Evolutionary conservation across 192 early-diverging fungal species (phyloP), one percentile per base, ranked within the genome.

Genomic region (Coemansia aciculifera): DNA sequence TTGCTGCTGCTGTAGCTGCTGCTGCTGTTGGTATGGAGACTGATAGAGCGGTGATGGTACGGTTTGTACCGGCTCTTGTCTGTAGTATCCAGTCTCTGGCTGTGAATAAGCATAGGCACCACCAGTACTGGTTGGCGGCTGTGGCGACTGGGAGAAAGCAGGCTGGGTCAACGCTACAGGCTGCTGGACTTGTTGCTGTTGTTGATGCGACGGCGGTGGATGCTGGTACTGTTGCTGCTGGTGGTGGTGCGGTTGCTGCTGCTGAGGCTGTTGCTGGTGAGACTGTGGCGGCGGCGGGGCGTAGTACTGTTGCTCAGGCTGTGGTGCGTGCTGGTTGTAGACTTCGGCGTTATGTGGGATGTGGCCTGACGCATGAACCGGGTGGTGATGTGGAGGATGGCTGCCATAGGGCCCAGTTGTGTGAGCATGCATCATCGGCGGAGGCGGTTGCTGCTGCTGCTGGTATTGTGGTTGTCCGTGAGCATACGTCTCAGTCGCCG

Each of bases 281-380:
- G 64, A 23, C 36, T 62, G 42, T 4, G 64, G 27, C 24, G 59
- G 27, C 11, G 68, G 64, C n/a, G 32, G 40, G 9, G 44, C 19
- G 27, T 76, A 64, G 39, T 66, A 54, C 1, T 60, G 34, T 17
- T 65, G 64, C 23, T 38, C 10, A 24, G 64, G 64, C 61, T 49
- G 65, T 17, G 36, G 51, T 52, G 59, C 57, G 11, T 73, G 71
- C 37, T 62, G 64, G n/a, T 74, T 52, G 43, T 66, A 44, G 29
- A 19, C 24, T 9, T 34, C 19, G 24, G 24, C 3, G 34, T 23
- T 42, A 9, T 68, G 67, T 3, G 67, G 6, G 13, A 62, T 32
- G 15, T 43, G 46, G 5, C 59, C 38, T 62, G 68, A 38, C 48
- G 54, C 29, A 24, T 13, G 63, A 61, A 21, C 24, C 57, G 7